phyloP scores from a whole-genome alignment of 2,329 filamentous ascomycete genomes.

The Botryotinia convoluta region DNA sequence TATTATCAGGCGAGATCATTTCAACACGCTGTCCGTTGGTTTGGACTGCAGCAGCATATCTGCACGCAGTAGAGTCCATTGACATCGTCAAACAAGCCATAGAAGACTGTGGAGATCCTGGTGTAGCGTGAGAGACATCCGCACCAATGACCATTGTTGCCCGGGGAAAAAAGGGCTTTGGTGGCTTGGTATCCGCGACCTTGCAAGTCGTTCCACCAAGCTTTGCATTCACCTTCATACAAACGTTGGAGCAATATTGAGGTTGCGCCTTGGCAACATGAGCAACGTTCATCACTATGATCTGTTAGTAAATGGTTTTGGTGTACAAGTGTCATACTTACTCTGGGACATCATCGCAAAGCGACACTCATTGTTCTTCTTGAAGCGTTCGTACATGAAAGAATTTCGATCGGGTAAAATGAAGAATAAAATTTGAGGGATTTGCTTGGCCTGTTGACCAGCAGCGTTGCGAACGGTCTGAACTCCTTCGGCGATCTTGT shows the following conservation, averaged over 20 bases:
- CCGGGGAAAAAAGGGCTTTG: slow-evolving; percentile 43
- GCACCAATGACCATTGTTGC: slow-evolving; percentile 81
- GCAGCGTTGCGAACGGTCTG: slow-evolving; percentile 20
- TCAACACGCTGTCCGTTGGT: slow-evolving; percentile 82
- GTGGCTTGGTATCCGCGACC: slow-evolving; percentile 20
- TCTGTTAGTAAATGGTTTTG: slow-evolving; percentile 1
- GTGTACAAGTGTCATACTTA: slow-evolving; percentile 26
- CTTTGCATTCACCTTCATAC: slow-evolving; percentile 97
- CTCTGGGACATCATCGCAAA: slow-evolving; percentile 77
- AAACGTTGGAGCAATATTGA: slow-evolving; percentile 91
- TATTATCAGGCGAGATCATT: slow-evolving; percentile 68
- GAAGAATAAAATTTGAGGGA: slow-evolving; percentile 76
- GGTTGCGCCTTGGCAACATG: slow-evolving; percentile 68
- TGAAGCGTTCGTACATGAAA: slow-evolving; percentile 76
- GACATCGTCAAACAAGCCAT: slow-evolving; percentile 87
- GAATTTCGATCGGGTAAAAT: slow-evolving; percentile 70
- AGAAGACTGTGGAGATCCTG: slow-evolving; percentile 65
- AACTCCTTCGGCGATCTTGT: slow-evolving; percentile 25
- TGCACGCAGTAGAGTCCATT: slow-evolving; percentile 65
- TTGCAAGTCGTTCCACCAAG: slow-evolving; percentile 75
- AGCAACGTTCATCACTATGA: slow-evolving; percentile 62
- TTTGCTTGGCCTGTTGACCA: slow-evolving; percentile 25
- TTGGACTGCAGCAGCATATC: slow-evolving; percentile 76
- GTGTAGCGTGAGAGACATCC: slow-evolving; percentile 82
- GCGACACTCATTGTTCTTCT: slow-evolving; percentile 84